Conservation (phyloP, 1,139 yeast genomes). For the Sugiyamaella japonica region DNA sequence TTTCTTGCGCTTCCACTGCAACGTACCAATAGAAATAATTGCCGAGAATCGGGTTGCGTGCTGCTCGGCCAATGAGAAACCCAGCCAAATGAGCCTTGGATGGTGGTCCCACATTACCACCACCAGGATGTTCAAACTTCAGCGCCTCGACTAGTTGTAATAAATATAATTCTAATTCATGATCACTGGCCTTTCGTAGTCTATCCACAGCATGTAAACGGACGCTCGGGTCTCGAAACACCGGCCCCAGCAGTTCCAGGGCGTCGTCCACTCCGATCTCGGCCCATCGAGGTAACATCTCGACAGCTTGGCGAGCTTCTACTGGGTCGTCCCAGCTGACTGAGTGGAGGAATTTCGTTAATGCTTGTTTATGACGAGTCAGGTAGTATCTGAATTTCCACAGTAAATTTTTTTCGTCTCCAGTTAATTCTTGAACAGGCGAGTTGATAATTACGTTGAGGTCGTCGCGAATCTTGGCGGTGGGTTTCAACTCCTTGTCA, state of each 20-base stretch:
- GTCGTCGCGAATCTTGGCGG: slow-evolving; percentile 77
- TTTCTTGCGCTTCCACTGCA: slow-evolving; percentile 64
- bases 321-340: slow-evolving; percentile 84
- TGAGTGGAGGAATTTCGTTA: slow-evolving; percentile 83
- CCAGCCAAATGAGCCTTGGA: slow-evolving; percentile 61
- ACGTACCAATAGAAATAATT: slow-evolving; percentile 91
- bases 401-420: slow-evolving; percentile 80
- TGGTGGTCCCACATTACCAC: slow-evolving; percentile 24
- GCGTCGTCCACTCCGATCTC: slow-evolving; percentile 93
- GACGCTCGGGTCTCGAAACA: slow-evolving; percentile 56
- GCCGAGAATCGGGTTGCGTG: slow-evolving; percentile 65
- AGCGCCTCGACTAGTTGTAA: slow-evolving; percentile 92
- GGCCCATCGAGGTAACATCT: slow-evolving; percentile 58
- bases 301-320: slow-evolving; percentile 77
- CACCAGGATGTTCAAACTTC: slow-evolving; percentile 56
- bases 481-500: slow-evolving; percentile 86
- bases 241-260: slow-evolving; percentile 78
- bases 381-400: slow-evolving; percentile 93
- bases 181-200: slow-evolving; percentile 72
- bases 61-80: slow-evolving; percentile 73
- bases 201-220: slow-evolving; percentile 88
- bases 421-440: slow-evolving; percentile 77
- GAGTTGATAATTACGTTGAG: slow-evolving; percentile 68
- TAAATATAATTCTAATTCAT: slow-evolving; percentile 75
- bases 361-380: slow-evolving; percentile 69